Evolutionary conservation across 2,329 filamentous ascomycete genomes (phyloP), one percentile per base, ranked within the genome.

Genomic region (Hymenoscyphus salicellus): DNA sequence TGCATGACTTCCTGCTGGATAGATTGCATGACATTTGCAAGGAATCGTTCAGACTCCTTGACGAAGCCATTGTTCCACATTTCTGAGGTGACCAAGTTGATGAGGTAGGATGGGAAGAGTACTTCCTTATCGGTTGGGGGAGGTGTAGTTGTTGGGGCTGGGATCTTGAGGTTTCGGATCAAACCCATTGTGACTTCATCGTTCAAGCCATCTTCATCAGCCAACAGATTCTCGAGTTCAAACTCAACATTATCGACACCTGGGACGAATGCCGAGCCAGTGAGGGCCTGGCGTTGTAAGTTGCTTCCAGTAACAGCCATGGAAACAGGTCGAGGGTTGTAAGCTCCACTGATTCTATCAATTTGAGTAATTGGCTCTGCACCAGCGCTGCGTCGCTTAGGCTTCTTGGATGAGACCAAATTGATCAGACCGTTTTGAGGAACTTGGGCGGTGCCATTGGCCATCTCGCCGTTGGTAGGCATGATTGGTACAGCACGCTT

Each of bases 1-100:
- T 97, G 91, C 95, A 99, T 98, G 63, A 99, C 95, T 77, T 99
- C 95, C 77, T 98, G 93, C 78, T 99, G 95, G 74, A 99, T 98
- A 7, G 93, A 97, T 79, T 98, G 95, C 95, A 99, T 99, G 69
- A 99, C 95, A 74, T 98, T 99, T 75, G 95, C 95, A 68, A 99
- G 84, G 86, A 99, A 99, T 63, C 94, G 91, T 80, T 99, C 95
- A 3, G 95, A 98, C 79, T 99, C 95, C 82, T 99, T 99, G 73
- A 99, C 95, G 76, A 97, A 99, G 57, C 95, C 95, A 74, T 99
- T 99, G 82, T 99, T 99, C 95, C 95, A 99, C 95, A 99, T 99
- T 81, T 99, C 95, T 17, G 93, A 98, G 14, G 95, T 99, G 69
- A 99, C 95, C 66, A 99, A 84, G 79, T 99, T 99, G 83, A 99